Percentiles rank a stretch among this genome's conserved stretches.
Conservation (phyloP, 2,329 filamentous ascomycete genomes). For the Thielaviopsis euricoi region DNA sequence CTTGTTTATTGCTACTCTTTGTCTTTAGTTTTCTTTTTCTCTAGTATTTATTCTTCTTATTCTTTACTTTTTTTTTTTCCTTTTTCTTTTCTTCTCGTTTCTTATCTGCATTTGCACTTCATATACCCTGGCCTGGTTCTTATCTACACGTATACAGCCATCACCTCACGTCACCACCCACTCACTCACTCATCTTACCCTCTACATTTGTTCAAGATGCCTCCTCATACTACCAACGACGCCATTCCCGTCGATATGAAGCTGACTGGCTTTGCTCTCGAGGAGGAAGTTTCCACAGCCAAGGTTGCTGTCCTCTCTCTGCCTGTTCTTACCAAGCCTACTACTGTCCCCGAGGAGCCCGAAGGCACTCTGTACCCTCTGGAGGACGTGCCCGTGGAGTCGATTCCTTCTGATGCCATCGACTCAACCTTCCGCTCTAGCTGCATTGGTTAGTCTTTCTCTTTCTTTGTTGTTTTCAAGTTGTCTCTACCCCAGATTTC, state of each 20-base stretch:
- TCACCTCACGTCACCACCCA: too few relatives aligned
- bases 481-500: conserved; percentile 2
- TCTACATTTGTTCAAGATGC: not conserved
- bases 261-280: conserved; percentile 20
- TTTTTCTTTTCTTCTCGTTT: not conserved
- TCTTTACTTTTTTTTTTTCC: not conserved
- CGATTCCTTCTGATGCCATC: conserved; percentile 36
- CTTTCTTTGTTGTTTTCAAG: not conserved
- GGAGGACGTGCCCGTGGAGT: conserved; percentile 33
- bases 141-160: too few relatives aligned
- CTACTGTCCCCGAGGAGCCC: conserved; percentile 4
- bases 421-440: conserved; percentile 44
- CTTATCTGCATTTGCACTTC: not conserved
- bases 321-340: conserved; percentile 8
- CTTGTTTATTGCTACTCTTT: not conserved
- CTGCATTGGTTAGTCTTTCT: conserved; percentile 34
- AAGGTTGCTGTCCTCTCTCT: not conserved
- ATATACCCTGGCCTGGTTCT: not conserved
- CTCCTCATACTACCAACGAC: conserved; percentile 1
- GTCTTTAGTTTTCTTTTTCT: not conserved
- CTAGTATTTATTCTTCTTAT: not conserved
- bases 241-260: not conserved
- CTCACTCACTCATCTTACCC: not conserved
- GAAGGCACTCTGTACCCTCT: conserved; percentile 32
- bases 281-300: conserved; percentile 20